Percentiles rank a stretch among this genome's conserved stretches.
These are phyloP conservation scores for Plantago major DNA, from an alignment of 257 asterid species.

Conservation along the genomic window DNA sequence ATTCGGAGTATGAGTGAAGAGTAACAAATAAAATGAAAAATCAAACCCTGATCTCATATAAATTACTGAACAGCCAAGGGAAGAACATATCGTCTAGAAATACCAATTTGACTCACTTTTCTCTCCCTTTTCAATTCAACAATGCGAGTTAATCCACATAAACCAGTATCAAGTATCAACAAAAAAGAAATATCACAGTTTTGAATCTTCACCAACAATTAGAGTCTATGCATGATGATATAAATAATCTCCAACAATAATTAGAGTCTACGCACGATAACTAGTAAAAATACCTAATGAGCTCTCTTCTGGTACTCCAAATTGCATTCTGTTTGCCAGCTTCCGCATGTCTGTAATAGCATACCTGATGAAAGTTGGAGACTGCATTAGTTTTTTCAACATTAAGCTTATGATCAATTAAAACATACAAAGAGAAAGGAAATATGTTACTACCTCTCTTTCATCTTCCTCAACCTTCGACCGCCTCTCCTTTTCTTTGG, in stretches of 20 bases:
- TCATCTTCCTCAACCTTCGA: slow-evolving; percentile 90
- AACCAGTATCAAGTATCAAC: background rate
- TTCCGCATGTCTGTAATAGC: slow-evolving; percentile 98
- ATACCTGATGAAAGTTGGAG: slow-evolving; percentile 45
- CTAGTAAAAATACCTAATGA: slow-evolving; percentile 59
- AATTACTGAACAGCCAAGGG: background rate
- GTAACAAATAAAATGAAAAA: background rate
- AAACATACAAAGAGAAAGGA: background rate
- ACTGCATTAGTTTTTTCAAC: slow-evolving; percentile 18
- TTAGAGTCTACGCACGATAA: background rate
- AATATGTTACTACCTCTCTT: slow-evolving; percentile 62
- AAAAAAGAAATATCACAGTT: background rate
- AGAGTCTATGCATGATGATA: background rate
- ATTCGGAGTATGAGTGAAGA: slow-evolving; percentile 5
- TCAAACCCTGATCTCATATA: background rate
- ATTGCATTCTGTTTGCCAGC: slow-evolving; percentile 94
- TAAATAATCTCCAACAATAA: no score
- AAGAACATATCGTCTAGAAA: no score
- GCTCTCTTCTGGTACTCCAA: slow-evolving; percentile 96
- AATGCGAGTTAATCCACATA: background rate
- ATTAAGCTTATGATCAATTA: background rate
- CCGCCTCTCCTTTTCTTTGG: slow-evolving; percentile 99
- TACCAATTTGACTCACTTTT: no score
- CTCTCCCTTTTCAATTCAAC: no score
- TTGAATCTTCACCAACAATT: background rate